These are phyloP conservation scores for Tardiomyces depauwii DNA, from an alignment of 1,139 yeast genomes.

Conservation along the genomic window DNA sequence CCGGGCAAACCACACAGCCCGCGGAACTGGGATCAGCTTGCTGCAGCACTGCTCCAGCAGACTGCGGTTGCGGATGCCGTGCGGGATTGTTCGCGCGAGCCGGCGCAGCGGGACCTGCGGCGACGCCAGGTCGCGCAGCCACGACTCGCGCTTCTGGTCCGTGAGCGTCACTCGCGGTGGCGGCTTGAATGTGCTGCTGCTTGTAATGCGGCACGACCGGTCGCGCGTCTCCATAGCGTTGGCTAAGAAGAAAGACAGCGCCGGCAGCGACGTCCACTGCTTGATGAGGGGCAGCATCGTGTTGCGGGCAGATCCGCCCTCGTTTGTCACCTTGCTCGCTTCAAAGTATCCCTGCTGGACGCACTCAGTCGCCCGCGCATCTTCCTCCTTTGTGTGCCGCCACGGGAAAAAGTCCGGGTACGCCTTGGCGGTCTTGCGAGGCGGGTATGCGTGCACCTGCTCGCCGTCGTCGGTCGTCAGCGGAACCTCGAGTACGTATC, in stretches of 20 bases:
- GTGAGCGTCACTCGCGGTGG: constrained; percentile 87
- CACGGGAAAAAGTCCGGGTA: constrained; percentile 79
- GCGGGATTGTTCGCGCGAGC: constrained; percentile 77
- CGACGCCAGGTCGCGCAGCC: constrained; percentile 74
- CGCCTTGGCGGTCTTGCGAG: neutral
- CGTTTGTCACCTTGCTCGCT: constrained; percentile 45
- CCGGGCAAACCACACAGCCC: constrained; percentile 86
- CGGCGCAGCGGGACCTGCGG: constrained; percentile 52
- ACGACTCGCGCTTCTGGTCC: constrained; percentile 69
- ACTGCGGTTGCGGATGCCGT: constrained; percentile 67
- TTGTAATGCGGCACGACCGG: constrained; percentile 47
- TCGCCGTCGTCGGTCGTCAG: neutral
- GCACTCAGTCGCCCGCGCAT: constrained; percentile 36
- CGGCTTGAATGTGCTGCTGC: constrained; percentile 50
- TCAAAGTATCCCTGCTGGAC: constrained; percentile 51
- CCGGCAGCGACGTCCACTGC: constrained; percentile 45
- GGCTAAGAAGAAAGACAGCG: constrained; percentile 49
- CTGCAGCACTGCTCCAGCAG: constrained; percentile 61
- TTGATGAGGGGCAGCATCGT: constrained; percentile 26
- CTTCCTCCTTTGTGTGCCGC: constrained; percentile 48
- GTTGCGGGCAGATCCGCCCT: constrained; percentile 44
- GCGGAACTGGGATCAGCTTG: constrained; percentile 54
- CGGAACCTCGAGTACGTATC: neutral
- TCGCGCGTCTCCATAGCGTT: constrained; percentile 58
- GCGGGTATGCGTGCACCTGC: neutral